Evolutionary conservation across 805 yeast genomes (phyloP), one percentile per base, ranked within the genome.

Genomic region (Cyberlindnera maclurae): DNA sequence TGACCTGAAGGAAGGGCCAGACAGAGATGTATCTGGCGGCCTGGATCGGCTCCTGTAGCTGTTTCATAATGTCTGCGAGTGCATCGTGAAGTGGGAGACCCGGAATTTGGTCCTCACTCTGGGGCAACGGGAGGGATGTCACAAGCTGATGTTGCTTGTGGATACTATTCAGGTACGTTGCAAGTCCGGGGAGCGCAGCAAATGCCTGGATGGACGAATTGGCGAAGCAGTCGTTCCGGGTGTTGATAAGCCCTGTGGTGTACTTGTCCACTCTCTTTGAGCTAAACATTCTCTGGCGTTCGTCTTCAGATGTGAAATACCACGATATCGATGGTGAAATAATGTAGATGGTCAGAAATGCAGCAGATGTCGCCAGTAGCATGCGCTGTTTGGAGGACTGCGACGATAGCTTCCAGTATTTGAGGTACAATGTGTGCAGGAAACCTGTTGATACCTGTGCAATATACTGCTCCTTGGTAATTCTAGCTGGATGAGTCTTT

Each of bases 221-320:
- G 44, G 96, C 96, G 64, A 86, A 90, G 59, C 98, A 90, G 57
- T 88, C 96, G 47, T 86, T 85, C 43, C 89, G 73, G 46, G 79
- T 68, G 58, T 90, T 93, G 48, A 79, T 70, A 33, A 90, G 64
- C 3, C 97, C 97, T 0, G 93, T 86, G 10, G 95, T 82, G 52
- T 75, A 67, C 47, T 73, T 79, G 47, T 82, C 90, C 7, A 82
- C 78, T 54, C 93, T 64, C 39, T 70, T 73, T 64, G 68, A 47
- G 60, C 50, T 49, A 39, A 59, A 53, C 62, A 54, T 57, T 40
- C 44, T 46, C 29, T 40, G 31, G 44, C 47, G 43, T 12, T 49
- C 44, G 18, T 52, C 51, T 34, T 49, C 39, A 3, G 49, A 35
- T 28, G 43, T 37, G 34, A 45, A 34, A 27, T 46, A 39, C 45